phyloP scores from a whole-genome alignment of 768 basidiomycete species.

The Tylopilus balloui region DNA sequence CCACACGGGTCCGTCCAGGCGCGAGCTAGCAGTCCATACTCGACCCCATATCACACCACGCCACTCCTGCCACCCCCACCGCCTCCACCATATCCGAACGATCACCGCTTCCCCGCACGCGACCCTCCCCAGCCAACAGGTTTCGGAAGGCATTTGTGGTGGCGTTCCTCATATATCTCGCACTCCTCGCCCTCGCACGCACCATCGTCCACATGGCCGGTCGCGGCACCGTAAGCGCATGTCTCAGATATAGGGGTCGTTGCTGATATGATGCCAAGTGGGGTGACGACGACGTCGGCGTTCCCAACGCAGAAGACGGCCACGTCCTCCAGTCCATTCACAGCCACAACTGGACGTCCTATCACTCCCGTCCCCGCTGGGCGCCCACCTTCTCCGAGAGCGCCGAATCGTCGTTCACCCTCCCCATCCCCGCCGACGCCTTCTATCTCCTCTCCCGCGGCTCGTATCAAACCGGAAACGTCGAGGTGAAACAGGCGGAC shows the following conservation, averaged over 20 bases:
- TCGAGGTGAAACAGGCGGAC: constrained; percentile 21
- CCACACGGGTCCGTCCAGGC: constrained; percentile 3
- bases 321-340: constrained; percentile 11
- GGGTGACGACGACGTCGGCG: not conserved
- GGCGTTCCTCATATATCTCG: constrained; percentile 13
- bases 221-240: not conserved
- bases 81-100: constrained; percentile 12
- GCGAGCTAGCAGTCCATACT: not conserved
- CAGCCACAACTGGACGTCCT: constrained; percentile 12
- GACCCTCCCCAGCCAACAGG: constrained; percentile 4
- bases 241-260: not conserved
- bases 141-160: constrained; percentile 15
- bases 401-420: constrained; percentile 25
- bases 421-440: constrained; percentile 28
- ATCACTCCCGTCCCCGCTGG: constrained; percentile 15
- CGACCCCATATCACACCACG: constrained; percentile 8
- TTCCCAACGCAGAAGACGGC: constrained; percentile 16
- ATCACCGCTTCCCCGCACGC: not conserved
- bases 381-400: constrained; percentile 9
- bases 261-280: not conserved
- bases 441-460: constrained; percentile 36
- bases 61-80: not conserved
- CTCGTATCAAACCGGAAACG: constrained; percentile 18
- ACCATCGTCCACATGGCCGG: constrained; percentile 2
- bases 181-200: not conserved